These are phyloP conservation scores for Salix viminalis DNA, from an alignment of 345 rosid genomes.

Conservation along the genomic window DNA sequence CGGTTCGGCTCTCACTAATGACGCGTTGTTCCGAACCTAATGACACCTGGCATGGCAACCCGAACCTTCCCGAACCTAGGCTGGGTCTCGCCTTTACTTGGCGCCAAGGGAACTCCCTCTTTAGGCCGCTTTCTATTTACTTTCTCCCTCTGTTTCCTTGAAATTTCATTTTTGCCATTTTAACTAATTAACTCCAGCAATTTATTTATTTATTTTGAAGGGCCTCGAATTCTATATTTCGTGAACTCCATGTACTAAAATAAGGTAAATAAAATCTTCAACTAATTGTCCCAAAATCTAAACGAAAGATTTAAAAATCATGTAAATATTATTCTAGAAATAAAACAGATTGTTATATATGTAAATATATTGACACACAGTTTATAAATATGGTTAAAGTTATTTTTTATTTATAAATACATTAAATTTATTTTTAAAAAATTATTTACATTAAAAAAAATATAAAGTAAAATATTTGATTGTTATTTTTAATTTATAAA, in stretches of 20 bases:
- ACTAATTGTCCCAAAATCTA: not conserved
- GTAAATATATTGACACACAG: too few species aligned
- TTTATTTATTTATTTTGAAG: not conserved
- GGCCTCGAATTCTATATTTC: too few species aligned
- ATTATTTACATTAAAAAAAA: too few species aligned
- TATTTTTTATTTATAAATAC: too few species aligned
- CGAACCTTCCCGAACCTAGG: constrained; percentile 27
- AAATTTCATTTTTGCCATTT: constrained; percentile 10
- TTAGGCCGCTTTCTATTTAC: not conserved
- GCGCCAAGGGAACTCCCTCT: not conserved
- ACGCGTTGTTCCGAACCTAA: not conserved
- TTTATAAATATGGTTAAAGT: too few species aligned
- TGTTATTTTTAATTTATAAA: too few species aligned
- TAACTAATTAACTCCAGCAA: not conserved
- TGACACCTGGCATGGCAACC: constrained; percentile 10
- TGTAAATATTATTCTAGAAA: too few species aligned
- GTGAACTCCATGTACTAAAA: not conserved
- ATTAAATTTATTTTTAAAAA: too few species aligned
- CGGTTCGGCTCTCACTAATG: not conserved
- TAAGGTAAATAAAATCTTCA: not conserved
- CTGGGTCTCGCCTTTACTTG: not conserved
- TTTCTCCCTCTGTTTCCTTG: rapidly evolving
- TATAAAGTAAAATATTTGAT: too few species aligned
- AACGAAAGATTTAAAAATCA: not conserved
- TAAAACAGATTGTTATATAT: too few species aligned